Conservation (phyloP, 1,284 basidiomycete genomes). For the Moesziomyces sp. region DNA sequence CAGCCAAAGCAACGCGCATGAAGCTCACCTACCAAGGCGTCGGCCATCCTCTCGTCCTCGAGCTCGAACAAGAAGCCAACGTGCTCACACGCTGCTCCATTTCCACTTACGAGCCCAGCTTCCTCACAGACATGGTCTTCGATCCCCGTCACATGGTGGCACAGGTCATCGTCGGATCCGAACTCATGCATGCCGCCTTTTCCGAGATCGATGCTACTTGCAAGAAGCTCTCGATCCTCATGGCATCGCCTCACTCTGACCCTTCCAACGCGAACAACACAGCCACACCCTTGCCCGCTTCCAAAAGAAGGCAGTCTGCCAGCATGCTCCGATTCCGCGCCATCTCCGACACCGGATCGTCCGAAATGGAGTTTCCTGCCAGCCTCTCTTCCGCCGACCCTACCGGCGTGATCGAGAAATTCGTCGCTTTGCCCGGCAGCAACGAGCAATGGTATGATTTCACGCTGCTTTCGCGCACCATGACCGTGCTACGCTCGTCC, state of each 20-base stretch:
- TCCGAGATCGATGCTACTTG: constrained; percentile 45
- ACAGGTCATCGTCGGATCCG: constrained; percentile 49
- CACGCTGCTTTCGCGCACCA: constrained; percentile 41
- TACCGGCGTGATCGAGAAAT: constrained; percentile 50
- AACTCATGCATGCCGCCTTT: constrained; percentile 46
- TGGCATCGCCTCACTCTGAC: constrained; percentile 17
- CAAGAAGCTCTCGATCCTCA: constrained; percentile 44
- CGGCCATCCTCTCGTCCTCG: constrained; percentile 82
- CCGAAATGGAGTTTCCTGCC: constrained; percentile 54
- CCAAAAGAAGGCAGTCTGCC: background rate
- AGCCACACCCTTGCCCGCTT: background rate
- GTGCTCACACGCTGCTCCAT: constrained; percentile 90
- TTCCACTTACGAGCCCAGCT: constrained; percentile 84
- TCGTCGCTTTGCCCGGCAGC: constrained; percentile 33
- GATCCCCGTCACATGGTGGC: constrained; percentile 68
- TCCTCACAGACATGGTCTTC: constrained; percentile 81
- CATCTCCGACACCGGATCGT: constrained; percentile 36
- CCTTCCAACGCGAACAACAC: background rate
- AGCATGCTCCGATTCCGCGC: constrained; percentile 45
- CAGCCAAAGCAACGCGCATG: constrained; percentile 75
- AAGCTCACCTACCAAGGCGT: constrained; percentile 81
- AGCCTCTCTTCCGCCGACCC: constrained; percentile 41
- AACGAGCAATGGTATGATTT: constrained; percentile 49
- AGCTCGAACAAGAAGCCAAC: constrained; percentile 82
- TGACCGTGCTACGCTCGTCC: constrained; percentile 49